Conservation (phyloP, 1,284 basidiomycete genomes). For the Trametes versicolor region DNA sequence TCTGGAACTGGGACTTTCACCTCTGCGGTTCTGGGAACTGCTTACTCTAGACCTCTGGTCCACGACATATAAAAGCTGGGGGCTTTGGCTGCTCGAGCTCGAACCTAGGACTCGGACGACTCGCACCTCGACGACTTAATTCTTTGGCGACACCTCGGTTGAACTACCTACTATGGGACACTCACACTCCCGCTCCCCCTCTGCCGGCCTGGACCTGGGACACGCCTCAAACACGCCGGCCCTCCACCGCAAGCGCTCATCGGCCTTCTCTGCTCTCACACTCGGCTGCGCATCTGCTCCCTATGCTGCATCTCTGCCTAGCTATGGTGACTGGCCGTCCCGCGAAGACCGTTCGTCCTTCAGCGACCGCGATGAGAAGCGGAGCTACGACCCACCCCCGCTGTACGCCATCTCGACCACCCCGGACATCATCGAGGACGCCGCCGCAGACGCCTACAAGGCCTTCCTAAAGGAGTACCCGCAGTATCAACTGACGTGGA, state of each 20-base stretch:
- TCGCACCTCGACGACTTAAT: constrained; percentile 26
- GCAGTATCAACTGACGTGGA: constrained; percentile 51
- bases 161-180: constrained; percentile 43
- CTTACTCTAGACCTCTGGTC: constrained; percentile 32
- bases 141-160: constrained; percentile 31
- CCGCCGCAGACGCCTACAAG: constrained; percentile 44
- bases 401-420: constrained; percentile 42
- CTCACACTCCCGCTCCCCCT: constrained; percentile 39
- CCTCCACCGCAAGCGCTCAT: constrained; percentile 41
- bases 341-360: constrained; percentile 35
- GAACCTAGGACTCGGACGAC: constrained; percentile 26
- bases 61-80: constrained; percentile 37
- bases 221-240: constrained; percentile 30
- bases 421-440: constrained; percentile 43
- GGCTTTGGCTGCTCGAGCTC: constrained; percentile 15
- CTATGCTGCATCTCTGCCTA: constrained; percentile 34
- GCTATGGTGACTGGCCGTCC: constrained; percentile 33
- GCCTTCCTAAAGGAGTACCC: constrained; percentile 51
- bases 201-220: constrained; percentile 34
- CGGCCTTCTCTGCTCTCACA: constrained; percentile 42
- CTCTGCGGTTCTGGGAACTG: constrained; percentile 34
- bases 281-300: constrained; percentile 42
- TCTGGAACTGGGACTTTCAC: constrained; percentile 31
- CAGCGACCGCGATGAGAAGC: constrained; percentile 42
- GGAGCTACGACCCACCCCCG: constrained; percentile 43